Evolutionary conservation across 768 basidiomycete genomes (phyloP), one percentile per base, ranked within the genome.

Genomic region (Leccinum aurantiacum): DNA sequence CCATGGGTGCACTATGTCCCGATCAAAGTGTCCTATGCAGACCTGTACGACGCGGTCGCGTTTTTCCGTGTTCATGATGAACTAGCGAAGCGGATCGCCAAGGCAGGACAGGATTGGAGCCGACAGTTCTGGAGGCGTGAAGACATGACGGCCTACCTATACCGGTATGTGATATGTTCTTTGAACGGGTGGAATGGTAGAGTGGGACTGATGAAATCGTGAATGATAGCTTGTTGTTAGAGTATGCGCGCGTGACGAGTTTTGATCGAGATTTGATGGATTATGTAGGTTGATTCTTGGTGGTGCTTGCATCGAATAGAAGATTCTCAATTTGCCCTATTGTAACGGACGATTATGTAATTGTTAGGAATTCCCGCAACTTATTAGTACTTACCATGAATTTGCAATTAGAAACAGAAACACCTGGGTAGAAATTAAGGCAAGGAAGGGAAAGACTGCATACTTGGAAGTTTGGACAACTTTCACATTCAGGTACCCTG

Each of bases 1-100:
- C 86, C 88, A 0, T 90, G 88, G 88, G 77, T 89, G 10, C 89
- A 90, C 70, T 91, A 90, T 67, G 79, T 91, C 1, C 89, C 89
- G 3, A 76, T 90, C 5, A 82, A 85, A 62, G 59, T 87, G 0
- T 86, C 88, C 61, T 79, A 87, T 13, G 79, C 81, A 0, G 89
- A 91, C 70, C 71, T 92, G 4, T 82, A 89, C 69, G 91, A 92
- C 63, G 76, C 84, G 4, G 77, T 90, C 49, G 72, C 85, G 1
- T 93, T 93, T 76, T 91, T 91, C 75, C 82, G 84, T 0, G 84
- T 77, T 0, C 88, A 90, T 63, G 88, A 91, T 54, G 80, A 76
- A 1, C 66, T 88, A 48, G 88, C 82, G 1, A 67, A 69, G 48
- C 80, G 77, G 56, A 88, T 90, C 44, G 89, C 86, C 0, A 57